Percentiles rank a stretch among this genome's conserved stretches.
Conservation (phyloP, 768 basidiomycete genomes). For the Agrocybe pediades region DNA sequence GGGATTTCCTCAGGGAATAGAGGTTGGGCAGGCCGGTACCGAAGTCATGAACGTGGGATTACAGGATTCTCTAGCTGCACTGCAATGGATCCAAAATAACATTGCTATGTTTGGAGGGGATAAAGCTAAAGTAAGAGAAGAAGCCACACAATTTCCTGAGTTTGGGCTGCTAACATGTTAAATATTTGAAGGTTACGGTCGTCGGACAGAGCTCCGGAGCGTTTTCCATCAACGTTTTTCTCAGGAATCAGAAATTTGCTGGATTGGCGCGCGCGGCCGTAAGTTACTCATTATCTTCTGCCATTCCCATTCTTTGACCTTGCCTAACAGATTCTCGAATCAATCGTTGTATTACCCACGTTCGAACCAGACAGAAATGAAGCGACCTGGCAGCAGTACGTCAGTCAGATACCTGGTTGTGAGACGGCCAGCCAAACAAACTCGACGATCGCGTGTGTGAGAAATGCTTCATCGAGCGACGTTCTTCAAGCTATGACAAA, state of each 20-base stretch:
- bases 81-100: constrained; percentile 57
- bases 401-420: constrained; percentile 31
- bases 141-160: neutral
- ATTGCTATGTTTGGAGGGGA: constrained; percentile 58
- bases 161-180: neutral
- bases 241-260: constrained; percentile 20
- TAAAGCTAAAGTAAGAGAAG: constrained; percentile 34
- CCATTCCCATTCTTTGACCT: neutral
- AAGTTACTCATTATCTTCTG: neutral
- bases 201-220: constrained; percentile 54
- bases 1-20: constrained; percentile 40
- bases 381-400: constrained; percentile 35
- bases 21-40: constrained; percentile 15
- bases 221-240: constrained; percentile 31
- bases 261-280: constrained; percentile 20
- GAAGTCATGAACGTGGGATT: constrained; percentile 41
- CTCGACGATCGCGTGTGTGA: constrained; percentile 32
- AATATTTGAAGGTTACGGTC: constrained; percentile 38
- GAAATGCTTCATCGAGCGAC: constrained; percentile 4
- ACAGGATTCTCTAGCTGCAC: constrained; percentile 43
- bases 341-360: constrained; percentile 30
- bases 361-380: constrained; percentile 28
- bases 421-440: constrained; percentile 19
- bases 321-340: constrained; percentile 37
- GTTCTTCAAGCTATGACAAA: constrained; percentile 6